A percentile compares a stretch with the other conserved stretches of the same genome.
These are phyloP conservation scores for Murraya paniculata DNA, from an alignment of 345 rosid species.

Conservation along the genomic window DNA sequence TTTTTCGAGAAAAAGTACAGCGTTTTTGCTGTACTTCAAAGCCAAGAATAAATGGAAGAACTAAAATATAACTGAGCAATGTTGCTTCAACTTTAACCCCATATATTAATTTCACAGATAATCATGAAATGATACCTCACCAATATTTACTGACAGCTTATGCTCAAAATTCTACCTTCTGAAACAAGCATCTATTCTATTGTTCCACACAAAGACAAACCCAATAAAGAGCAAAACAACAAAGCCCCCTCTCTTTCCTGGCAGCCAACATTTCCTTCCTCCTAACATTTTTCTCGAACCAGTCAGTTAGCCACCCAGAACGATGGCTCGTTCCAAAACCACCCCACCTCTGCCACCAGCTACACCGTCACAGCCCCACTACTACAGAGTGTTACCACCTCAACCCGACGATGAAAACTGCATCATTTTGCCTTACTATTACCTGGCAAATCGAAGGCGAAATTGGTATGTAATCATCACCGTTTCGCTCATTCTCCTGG, in stretches of 20 bases:
- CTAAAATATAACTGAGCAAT: neutral
- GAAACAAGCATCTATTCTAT: neutral
- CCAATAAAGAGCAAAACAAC: slow-evolving; percentile 15
- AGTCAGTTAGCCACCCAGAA: neutral
- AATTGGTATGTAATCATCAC: slow-evolving; percentile 31
- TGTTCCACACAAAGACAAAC: slow-evolving; percentile 6
- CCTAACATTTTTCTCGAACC: slow-evolving; percentile 17
- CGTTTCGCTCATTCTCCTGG: slow-evolving; percentile 32
- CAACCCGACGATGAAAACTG: slow-evolving; percentile 26
- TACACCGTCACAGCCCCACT: slow-evolving; percentile 7
- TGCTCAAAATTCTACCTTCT: neutral
- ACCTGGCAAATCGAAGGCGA: neutral
- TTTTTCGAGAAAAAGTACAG: neutral
- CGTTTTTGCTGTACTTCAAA: neutral
- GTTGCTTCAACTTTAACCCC: neutral
- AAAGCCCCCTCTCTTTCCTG: slow-evolving; percentile 29
- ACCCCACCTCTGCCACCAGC: slow-evolving; percentile 10
- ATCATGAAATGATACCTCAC: neutral
- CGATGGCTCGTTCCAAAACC: slow-evolving; percentile 25
- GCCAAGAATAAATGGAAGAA: neutral
- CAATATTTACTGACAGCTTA: neutral
- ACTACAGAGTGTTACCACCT: slow-evolving; percentile 23
- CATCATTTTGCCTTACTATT: slow-evolving; percentile 25
- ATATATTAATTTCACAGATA: neutral
- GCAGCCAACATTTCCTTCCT: slow-evolving; percentile 14